Base-by-base conservation (phyloP, 2,329 filamentous ascomycete genomes). In the Penicillium sp. region DNA sequence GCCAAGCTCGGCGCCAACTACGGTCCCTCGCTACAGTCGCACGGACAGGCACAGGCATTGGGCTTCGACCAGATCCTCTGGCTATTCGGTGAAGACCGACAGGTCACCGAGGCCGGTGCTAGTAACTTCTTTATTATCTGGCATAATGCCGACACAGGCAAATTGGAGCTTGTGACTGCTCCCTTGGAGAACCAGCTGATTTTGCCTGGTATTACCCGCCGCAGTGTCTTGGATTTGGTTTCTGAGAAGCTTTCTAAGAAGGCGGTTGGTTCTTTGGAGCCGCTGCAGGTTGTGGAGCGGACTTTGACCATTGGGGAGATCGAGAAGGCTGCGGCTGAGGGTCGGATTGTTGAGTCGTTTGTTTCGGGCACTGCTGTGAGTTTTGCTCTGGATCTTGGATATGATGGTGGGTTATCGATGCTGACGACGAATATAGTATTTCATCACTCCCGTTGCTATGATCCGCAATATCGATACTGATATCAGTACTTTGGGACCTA, bases 1-100 rank as follows among this genome's bases (percentile, higher is more conserved):
- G 92, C 92, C 59, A 97, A 97, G 78, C 85, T 97, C 33, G 93
- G 93, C 54, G 93, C 93, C 60, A 97, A 96, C 81, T 97, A 96
- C 75, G 93, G 93, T 0, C 93, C 93, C 19, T 88, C 85, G 21
- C 82, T 97, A 53, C 81, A 91, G 53, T 90, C 91, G 3, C 92
- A 92, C 49, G 83, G 83, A 19, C 89, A 93, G 74, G 93, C 93
- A 3, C 80, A 87, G 55, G 79, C 78, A 11, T 78, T 84, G 42
- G 93, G 93, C 0, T 97, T 87, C 76, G 85, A 93, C 70, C 93
- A 97, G 81, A 89, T 97, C 55, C 83, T 97, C n/a, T 97, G 93
- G 93, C 83, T 97, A 50, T 95, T 96, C 69, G 92, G 92, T 1
- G 75, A 85, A 42, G 83, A 93, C 65, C 85, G 85, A 52, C 85